Percentiles rank a stretch among this genome's conserved stretches.
phyloP scores from a whole-genome alignment of 176 grass and related monocot genomes.

The Eleusine coracana region DNA sequence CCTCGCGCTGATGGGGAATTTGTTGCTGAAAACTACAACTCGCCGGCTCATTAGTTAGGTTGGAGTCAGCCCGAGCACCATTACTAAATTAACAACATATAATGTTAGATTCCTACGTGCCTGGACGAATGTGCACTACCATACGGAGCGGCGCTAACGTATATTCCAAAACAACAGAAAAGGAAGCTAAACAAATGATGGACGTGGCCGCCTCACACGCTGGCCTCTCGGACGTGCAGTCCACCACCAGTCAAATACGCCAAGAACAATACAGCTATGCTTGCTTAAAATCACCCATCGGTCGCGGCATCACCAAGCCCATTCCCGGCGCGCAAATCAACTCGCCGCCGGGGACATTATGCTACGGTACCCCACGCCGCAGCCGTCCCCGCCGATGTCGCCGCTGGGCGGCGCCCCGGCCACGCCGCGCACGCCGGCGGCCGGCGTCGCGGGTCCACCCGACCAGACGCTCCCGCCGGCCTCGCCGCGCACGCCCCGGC shows the following conservation, averaged over 20 bases:
- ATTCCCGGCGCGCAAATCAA: conserved; percentile 1
- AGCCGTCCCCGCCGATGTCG: conserved; percentile 65
- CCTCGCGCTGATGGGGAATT: background rate
- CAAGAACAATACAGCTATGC: background rate
- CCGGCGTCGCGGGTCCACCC: background rate
- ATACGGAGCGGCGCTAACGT: background rate
- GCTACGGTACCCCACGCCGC: conserved; percentile 46
- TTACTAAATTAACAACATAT: background rate
- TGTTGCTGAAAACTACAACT: background rate
- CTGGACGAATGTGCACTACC: background rate
- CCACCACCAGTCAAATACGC: conserved; percentile 41
- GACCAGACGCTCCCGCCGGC: conserved; percentile 30
- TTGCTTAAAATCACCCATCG: conserved; percentile 6
- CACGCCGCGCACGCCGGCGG: conserved; percentile 53
- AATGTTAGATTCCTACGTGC: background rate
- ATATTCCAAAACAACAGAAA: background rate
- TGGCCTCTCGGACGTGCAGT: conserved; percentile 30
- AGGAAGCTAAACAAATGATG: background rate
- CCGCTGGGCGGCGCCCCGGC: conserved; percentile 25
- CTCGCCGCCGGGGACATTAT: too few species aligned
- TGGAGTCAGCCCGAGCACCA: background rate
- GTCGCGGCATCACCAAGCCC: background rate
- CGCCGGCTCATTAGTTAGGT: background rate
- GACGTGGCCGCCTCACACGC: conserved; percentile 58
- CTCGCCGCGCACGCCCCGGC: conserved; percentile 53